A percentile compares a stretch with the other conserved stretches of the same genome.
These are phyloP conservation scores for Discostella pseudostelligera DNA, from an alignment of 108 stramenopile genomes.

Conservation along the genomic window DNA sequence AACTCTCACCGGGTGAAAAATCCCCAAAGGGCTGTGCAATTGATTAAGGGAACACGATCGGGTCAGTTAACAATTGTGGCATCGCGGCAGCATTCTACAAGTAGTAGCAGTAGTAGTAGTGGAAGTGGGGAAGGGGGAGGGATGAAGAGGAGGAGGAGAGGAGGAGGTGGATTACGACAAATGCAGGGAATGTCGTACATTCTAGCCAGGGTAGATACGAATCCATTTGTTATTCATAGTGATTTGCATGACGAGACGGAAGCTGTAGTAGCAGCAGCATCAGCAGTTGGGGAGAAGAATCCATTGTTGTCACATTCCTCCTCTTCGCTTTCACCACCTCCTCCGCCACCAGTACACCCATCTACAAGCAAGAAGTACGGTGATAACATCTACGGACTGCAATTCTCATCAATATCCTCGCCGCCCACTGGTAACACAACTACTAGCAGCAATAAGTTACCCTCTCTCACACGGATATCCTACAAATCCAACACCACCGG, in stretches of 20 bases:
- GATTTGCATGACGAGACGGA: background rate
- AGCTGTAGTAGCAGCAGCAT: no score
- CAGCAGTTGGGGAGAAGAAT: conserved; percentile 1
- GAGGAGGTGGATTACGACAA: background rate
- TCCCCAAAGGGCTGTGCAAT: conserved; percentile 15
- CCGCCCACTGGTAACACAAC: background rate
- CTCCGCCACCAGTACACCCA: no score
- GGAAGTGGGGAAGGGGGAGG: no score
- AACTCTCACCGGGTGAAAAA: conserved; percentile 16
- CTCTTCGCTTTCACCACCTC: no score
- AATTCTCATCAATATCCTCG: background rate
- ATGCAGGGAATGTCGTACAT: conserved; percentile 10
- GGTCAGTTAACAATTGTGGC: conserved; percentile 13
- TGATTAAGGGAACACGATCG: conserved; percentile 9
- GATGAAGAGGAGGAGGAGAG: no score
- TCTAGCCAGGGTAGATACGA: background rate
- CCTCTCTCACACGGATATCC: conserved; percentile 9
- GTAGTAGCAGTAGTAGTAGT: no score
- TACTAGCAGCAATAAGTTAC: no score
- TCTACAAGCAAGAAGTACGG: background rate
- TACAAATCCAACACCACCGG: conserved; percentile 1
- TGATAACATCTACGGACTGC: background rate
- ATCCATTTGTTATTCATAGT: background rate
- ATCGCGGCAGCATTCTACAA: no score
- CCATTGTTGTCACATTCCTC: conserved; percentile 2